Base-by-base conservation (phyloP, 371 early-diverging fungal species). In the Apophysomyces trapeziformis region DNA sequence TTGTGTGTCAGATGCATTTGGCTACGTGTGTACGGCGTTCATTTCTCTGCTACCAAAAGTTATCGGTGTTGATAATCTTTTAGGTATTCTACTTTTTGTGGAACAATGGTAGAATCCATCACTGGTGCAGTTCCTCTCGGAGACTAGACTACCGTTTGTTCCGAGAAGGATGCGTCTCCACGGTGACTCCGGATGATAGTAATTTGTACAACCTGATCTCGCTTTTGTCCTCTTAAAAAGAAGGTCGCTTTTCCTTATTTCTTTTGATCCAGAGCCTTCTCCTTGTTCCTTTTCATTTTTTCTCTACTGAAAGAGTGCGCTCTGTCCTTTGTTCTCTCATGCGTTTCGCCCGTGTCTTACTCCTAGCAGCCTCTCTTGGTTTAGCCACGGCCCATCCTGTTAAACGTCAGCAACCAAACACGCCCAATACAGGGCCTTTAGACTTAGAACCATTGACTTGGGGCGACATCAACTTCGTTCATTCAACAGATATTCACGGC, bases 391-490 rank as follows among this genome's bases (percentile, higher is more conserved):
- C 37, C 16, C 11, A 46, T 37, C 21, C 46, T 11, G 37, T 18
- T 11, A 68, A 70, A 16, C 68, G 78, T 26, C 61, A 74, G 58
- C 83, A 82, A 56, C 76, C 78, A 12, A 75, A 71, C 45, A 78
- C 61, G 8, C 65, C 70, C 13, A 63, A 58, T 39, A 76, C 78
- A 21, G 66, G 57, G 11, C 65, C 68, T 16, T 60, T 75, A 12
- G 66, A 75, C 54, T 63, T 74, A 2, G 57, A 65, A 12, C 83
- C 82, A 2, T 66, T 85, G 38, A 54, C 63, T 4, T 85, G 85
- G 85, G 82, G 83, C 9, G 82, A 85, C 60, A 74, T 83, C 37
- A 83, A 82, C 57, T 75, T 85, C 63, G 78, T 85, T 62, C 77
- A 76, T 21, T 82, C 85, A 5, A 85, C 85, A 0, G 83, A 80